These are phyloP conservation scores for Colletotrichum zoysiae DNA, from an alignment of 2,329 filamentous ascomycete species.

Conservation along the genomic window DNA sequence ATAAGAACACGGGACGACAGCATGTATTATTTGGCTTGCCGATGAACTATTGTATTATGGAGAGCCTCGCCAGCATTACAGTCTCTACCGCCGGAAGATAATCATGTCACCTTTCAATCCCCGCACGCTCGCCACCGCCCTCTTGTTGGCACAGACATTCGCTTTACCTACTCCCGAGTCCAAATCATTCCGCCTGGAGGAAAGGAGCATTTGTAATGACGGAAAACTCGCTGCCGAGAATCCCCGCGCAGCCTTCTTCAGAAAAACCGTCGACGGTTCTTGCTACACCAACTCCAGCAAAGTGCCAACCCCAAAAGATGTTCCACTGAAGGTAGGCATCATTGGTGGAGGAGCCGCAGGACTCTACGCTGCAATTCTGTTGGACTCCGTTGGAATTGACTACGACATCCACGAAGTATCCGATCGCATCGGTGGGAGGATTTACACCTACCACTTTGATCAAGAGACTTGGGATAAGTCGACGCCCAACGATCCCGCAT, in stretches of 20 bases:
- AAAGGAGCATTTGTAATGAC: slow-evolving; percentile 39
- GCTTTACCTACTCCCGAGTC: slow-evolving; percentile 31
- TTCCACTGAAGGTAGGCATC: slow-evolving; percentile 49
- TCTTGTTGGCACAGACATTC: slow-evolving; percentile 38
- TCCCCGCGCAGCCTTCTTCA: slow-evolving; percentile 43
- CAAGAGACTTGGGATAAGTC: slow-evolving; percentile 43
- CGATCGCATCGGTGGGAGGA: slow-evolving; percentile 51
- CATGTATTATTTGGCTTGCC: not conserved
- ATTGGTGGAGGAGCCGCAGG: slow-evolving; percentile 54
- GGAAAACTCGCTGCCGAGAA: slow-evolving; percentile 40
- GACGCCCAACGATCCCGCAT: slow-evolving; percentile 38
- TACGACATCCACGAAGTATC: slow-evolving; percentile 55
- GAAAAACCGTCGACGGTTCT: slow-evolving; percentile 34
- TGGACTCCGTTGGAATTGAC: slow-evolving; percentile 50
- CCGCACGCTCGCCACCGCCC: slow-evolving; percentile 34
- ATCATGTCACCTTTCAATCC: slow-evolving; percentile 34
- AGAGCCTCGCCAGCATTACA: not conserved
- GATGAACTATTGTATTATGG: rapidly evolving
- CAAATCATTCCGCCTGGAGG: slow-evolving; percentile 5
- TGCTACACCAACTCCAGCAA: slow-evolving; percentile 41
- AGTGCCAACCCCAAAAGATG: slow-evolving; percentile 27
- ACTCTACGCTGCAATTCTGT: slow-evolving; percentile 50
- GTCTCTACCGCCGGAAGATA: slow-evolving; percentile 12
- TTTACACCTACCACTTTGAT: slow-evolving; percentile 53
- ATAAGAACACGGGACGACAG: not conserved